phyloP scores from a whole-genome alignment of 163 green algal species.

The Scenedesmus sp. region DNA sequence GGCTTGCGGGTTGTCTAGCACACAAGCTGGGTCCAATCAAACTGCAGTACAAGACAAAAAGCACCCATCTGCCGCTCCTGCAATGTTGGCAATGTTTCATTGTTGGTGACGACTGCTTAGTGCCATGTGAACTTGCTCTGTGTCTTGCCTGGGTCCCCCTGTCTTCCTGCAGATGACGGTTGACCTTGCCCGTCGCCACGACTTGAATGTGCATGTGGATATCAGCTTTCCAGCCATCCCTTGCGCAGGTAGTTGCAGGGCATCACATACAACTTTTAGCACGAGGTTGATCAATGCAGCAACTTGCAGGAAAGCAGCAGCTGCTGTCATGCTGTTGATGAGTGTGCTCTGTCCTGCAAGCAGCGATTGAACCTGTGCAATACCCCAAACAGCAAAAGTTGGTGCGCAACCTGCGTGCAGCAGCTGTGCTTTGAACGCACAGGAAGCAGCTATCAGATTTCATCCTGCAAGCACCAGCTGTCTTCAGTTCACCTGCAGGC shows the following conservation, averaged over 20 bases:
- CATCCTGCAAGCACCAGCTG: neutral
- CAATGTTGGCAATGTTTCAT: too few species aligned
- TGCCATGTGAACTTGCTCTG: too few species aligned
- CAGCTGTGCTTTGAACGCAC: too few species aligned
- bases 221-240: conserved; percentile 66
- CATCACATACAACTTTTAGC: neutral
- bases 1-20: too few species aligned
- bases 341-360: neutral
- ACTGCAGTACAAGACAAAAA: too few species aligned
- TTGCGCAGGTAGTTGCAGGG: conserved; percentile 60
- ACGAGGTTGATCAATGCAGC: neutral
- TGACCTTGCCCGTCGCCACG: conserved; percentile 32
- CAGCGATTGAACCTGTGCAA: neutral
- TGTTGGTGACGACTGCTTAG: too few species aligned
- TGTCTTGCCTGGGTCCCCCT: too few species aligned
- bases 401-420: neutral
- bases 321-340: neutral
- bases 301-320: neutral
- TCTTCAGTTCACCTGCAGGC: too few species aligned
- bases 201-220: conserved; percentile 68
- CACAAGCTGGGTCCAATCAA: too few species aligned
- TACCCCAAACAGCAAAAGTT: neutral
- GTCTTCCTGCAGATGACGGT: conserved; percentile 48
- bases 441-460: neutral
- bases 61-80: too few species aligned